Conservation (phyloP, 1,284 basidiomycete species). For the Cystobasidium sp. region DNA sequence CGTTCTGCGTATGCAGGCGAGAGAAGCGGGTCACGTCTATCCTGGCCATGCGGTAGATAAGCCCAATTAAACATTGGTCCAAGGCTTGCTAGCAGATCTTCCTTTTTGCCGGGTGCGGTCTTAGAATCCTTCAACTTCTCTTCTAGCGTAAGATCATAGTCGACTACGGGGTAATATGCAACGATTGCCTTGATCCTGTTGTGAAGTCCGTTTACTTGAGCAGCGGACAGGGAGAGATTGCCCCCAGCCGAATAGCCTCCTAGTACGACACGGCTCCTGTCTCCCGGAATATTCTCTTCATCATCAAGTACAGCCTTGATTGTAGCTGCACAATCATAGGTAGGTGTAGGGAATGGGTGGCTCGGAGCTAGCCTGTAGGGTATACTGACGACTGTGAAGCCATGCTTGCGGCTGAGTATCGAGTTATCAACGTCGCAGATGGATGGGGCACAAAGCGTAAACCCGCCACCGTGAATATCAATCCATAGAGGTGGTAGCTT, state of each 20-base stretch:
- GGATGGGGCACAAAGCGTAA: constrained; percentile 13
- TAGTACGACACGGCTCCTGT: constrained; percentile 30
- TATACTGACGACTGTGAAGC: constrained; percentile 38
- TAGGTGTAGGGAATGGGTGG: constrained; percentile 29
- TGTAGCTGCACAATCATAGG: constrained; percentile 19
- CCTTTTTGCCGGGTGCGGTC: constrained; percentile 29
- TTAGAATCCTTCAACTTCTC: constrained; percentile 19
- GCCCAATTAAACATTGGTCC: constrained; percentile 43
- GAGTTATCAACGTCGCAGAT: constrained; percentile 33
- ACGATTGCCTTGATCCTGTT: constrained; percentile 32
- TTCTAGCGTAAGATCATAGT: constrained; percentile 28
- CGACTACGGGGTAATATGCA: constrained; percentile 37
- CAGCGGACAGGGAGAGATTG: constrained; percentile 25
- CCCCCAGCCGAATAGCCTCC: constrained; percentile 40
- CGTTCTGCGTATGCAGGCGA: constrained; percentile 30
- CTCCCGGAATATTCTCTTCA: constrained; percentile 11
- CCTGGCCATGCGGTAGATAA: constrained; percentile 22
- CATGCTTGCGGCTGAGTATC: constrained; percentile 26
- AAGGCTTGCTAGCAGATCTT: constrained; percentile 28
- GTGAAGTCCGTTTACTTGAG: constrained; percentile 24
- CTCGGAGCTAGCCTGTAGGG: constrained; percentile 24
- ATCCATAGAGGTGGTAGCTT: constrained; percentile 25
- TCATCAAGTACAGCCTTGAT: constrained; percentile 29
- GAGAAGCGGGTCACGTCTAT: constrained; percentile 24
- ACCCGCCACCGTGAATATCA: constrained; percentile 39